Base-by-base conservation (phyloP, 208 protist genomes). In the Trypanosoma grayi region DNA sequence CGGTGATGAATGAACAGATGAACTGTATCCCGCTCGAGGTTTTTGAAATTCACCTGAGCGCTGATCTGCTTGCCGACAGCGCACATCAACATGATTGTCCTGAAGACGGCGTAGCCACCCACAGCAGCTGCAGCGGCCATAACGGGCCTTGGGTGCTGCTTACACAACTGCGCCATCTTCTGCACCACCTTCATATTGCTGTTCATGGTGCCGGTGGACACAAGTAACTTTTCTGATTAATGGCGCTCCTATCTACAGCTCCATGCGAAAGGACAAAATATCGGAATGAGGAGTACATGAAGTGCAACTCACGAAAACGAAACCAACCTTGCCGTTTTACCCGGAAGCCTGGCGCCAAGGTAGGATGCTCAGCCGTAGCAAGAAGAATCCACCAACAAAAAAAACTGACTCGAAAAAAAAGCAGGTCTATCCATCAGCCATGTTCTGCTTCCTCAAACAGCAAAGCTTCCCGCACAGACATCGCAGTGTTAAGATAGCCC, bases 1-100 rank as follows among this genome's bases (percentile, higher is more conserved):
- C 83, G 83, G 10, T 61, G 80, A 66, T 79, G 72, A 20, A 87
- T 55, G 53, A 85, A 90, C 24, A 90, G 69, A 50, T 90, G 83
- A 18, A 90, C 75, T 18, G 83, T 62, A 47, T 76, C 75, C 41
- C 70, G 63, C 66, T 90, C 77, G 0, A 85, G 66, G 39, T 39
- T 46, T 34, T 71, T 73, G 45, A 90, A 75, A 30, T 55, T 62
- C 27, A 60, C 55, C 28, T 77, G 73, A 28, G 64, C 41, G 33
- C 43, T 51, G 20, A 65, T 55, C 22, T 56, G 53, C 30, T 44
- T 60, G 45, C 51, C 54, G 7, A 79, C 52, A 27, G 59, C 18
- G 57, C 61, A 69, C 10, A 70, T 6, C 13, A 83, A 52, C 13
- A 40, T 34, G 36, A 45, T 50, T 11, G 61, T 73, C 60, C 79